Percentiles rank a stretch among this genome's conserved stretches.
These are phyloP conservation scores for Pinus albicaulis DNA, from an alignment of 75 land plant genomes.

Conservation along the genomic window DNA sequence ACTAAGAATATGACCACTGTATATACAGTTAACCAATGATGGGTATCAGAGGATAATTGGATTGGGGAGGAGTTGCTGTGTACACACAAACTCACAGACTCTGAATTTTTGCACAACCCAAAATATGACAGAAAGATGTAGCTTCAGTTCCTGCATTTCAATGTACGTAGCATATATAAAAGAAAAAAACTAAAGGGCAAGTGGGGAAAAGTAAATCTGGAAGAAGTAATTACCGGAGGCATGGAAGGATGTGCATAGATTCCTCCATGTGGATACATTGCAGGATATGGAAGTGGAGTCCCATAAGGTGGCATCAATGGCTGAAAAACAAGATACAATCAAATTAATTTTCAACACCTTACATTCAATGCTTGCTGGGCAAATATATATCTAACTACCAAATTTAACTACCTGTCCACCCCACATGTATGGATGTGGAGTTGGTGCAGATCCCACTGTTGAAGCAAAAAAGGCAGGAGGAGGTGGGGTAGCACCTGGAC, in stretches of 20 bases:
- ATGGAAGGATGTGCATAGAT: constrained; percentile 75
- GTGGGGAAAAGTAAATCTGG: neutral
- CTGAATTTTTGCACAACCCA: neutral
- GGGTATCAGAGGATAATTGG: too few species aligned
- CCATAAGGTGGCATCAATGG: constrained; percentile 85
- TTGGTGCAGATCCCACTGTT: constrained; percentile 42
- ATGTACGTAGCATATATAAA: neutral
- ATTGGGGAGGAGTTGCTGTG: neutral
- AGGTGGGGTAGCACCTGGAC: constrained; percentile 46
- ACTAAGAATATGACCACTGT: neutral
- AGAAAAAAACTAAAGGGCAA: neutral
- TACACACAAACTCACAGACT: neutral
- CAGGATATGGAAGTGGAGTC: constrained; percentile 76
- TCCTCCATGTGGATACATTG: constrained; percentile 80
- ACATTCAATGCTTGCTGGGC: neutral
- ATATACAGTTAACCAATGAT: neutral
- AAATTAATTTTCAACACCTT: constrained; percentile 1
- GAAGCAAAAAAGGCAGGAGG: constrained; percentile 56
- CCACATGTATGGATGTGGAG: constrained; percentile 80
- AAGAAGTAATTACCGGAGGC: constrained; percentile 25
- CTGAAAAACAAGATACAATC: constrained; percentile 20
- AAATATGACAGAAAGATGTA: neutral
- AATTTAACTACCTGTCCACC: constrained; percentile 45
- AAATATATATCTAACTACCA: neutral
- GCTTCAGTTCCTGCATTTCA: neutral